Percentiles rank a stretch among this genome's conserved stretches.
Conservation (phyloP, 352 stramenopile genomes). For the Globisporangium echinulatum region DNA sequence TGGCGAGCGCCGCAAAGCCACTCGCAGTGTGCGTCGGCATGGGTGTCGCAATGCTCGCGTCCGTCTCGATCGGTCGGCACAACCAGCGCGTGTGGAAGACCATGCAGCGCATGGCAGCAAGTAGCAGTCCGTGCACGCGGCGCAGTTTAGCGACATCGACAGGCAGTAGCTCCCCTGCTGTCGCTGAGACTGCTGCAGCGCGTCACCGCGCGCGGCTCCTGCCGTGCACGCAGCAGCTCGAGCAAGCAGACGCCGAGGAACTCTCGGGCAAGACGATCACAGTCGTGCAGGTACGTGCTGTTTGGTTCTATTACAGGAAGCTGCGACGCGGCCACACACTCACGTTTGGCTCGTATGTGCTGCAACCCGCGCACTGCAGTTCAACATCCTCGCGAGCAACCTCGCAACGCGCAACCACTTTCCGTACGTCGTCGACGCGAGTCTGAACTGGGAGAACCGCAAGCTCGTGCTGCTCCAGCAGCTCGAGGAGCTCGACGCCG, state of each 20-base stretch:
- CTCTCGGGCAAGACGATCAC: slow-evolving; percentile 66
- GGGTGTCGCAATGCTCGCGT: slow-evolving; percentile 64
- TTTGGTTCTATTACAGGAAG: background rate
- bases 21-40: slow-evolving; percentile 60
- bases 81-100: slow-evolving; percentile 47
- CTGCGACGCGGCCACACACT: background rate
- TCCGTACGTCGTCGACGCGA: slow-evolving; percentile 77
- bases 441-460: slow-evolving; percentile 79
- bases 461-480: slow-evolving; percentile 73
- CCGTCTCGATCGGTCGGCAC: slow-evolving; percentile 46
- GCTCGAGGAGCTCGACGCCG: slow-evolving; percentile 65
- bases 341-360: background rate
- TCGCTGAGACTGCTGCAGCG: background rate
- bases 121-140: slow-evolving; percentile 9
- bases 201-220: slow-evolving; percentile 23
- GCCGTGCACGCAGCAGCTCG: slow-evolving; percentile 41
- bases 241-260: slow-evolving; percentile 16
- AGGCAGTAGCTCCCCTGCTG: background rate
- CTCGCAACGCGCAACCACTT: slow-evolving; percentile 81
- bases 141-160: slow-evolving; percentile 16
- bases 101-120: slow-evolving; percentile 22
- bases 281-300: slow-evolving; percentile 48
- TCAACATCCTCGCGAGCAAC: slow-evolving; percentile 86
- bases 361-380: slow-evolving; percentile 16
- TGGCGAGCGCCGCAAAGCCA: slow-evolving; percentile 15